phyloP scores from a whole-genome alignment of 1,284 basidiomycete genomes.

The Xerocomus amazonicus region DNA sequence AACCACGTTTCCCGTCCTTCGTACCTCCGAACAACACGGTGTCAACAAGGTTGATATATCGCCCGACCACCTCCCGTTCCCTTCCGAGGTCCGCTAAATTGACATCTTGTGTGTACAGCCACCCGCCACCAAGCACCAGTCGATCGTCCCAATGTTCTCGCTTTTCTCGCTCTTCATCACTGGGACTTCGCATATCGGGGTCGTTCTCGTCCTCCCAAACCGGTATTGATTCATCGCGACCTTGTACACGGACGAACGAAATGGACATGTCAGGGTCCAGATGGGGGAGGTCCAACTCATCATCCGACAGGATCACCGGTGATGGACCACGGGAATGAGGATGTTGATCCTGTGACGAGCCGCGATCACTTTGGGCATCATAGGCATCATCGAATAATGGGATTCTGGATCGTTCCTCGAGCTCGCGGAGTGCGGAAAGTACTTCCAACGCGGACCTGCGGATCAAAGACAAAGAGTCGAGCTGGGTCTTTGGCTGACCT shows the following conservation, averaged over 20 bases:
- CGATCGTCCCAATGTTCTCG: slow-evolving; percentile 75
- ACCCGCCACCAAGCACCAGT: slow-evolving; percentile 71
- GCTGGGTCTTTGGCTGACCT: slow-evolving; percentile 31
- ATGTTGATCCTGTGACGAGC: slow-evolving; percentile 37
- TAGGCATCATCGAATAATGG: slow-evolving; percentile 72
- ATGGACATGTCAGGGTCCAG: slow-evolving; percentile 58
- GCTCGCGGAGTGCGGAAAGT: slow-evolving; percentile 63
- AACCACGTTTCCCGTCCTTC: slow-evolving; percentile 49
- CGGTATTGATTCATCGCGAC: slow-evolving; percentile 58
- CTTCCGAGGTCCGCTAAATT: slow-evolving; percentile 49
- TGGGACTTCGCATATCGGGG: slow-evolving; percentile 32
- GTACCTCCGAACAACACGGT: slow-evolving; percentile 65
- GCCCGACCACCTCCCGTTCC: slow-evolving; percentile 53
- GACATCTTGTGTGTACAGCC: slow-evolving; percentile 72
- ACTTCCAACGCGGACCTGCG: slow-evolving; percentile 74
- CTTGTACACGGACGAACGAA: slow-evolving; percentile 66
- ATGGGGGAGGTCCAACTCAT: slow-evolving; percentile 36
- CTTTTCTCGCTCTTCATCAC: slow-evolving; percentile 52
- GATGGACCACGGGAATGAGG: slow-evolving; percentile 45
- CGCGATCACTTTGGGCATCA: slow-evolving; percentile 68
- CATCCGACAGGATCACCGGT: slow-evolving; percentile 41
- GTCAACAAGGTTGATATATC: slow-evolving; percentile 72
- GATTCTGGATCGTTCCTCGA: slow-evolving; percentile 64
- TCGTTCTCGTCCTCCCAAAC: slow-evolving; percentile 77
- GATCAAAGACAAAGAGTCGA: slow-evolving; percentile 64